Evolutionary conservation across 495 filamentous ascomycete species (phyloP), one percentile per base, ranked within the genome.

Genomic region (Penicillium fimorum): DNA sequence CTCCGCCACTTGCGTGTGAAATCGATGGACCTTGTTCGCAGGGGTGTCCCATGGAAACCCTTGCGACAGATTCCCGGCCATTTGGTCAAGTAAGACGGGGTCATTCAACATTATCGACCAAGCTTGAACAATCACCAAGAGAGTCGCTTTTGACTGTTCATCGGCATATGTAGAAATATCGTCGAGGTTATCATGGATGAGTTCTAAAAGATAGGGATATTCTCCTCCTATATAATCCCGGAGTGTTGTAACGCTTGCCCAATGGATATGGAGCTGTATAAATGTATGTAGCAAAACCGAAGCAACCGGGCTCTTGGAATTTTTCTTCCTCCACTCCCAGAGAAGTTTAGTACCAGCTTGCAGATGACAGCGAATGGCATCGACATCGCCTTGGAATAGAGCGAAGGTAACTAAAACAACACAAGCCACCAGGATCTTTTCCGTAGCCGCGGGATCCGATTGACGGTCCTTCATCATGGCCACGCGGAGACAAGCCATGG

Each of bases 401-500:
- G 77, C 77, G 42, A 80, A 71, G 52, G 70, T 78, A 15, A 79
- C 63, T 49, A 78, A 77, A n/a, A 80, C 65, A 24, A 80, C 58
- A 47, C 76, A 79, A 2, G 71, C 75, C 20, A 79, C 56, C 12
- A 80, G 57, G 5, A 56, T 45, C 25, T 35, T 50, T 25, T 58
- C 44, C 0, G 30, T 62, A 11, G 44, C 50, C 9, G 55, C 33
- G n/a, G 35, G 24, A 17, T 52, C 55, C 27, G 27, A 29, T 6
- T 42, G n/a, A n/a, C n/a, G 50, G 35, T 38, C 50, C 4, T 17
- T 42, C 33, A 46, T 25, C 25, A 12, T 76, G 69, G 29, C 75
- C 46, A 49, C 47, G 22, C 55, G 49, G 17, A 58, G 59, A 49
- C 38, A 40, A 15, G 30, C 65, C 55, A 79, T 80, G 12, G 77